Evolutionary conservation across 2,329 filamentous ascomycete species (phyloP), one percentile per base, ranked within the genome.

Genomic region (Ilyonectria sp.): DNA sequence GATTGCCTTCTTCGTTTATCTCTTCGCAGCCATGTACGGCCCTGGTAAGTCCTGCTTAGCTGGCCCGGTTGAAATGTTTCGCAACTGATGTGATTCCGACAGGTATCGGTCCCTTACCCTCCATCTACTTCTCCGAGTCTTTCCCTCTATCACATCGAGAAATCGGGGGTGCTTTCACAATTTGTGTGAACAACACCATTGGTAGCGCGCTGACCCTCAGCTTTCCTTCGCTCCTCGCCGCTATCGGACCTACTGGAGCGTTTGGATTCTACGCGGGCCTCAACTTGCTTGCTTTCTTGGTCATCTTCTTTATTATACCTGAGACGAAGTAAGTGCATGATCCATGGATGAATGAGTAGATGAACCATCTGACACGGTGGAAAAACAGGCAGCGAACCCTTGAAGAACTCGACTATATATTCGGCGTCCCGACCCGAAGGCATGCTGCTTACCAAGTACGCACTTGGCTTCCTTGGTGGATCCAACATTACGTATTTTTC

Each of bases 251-350:
- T 0, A 78, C 77, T 5, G 79, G 79, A 7, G 86, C 88, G 2
- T 91, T 92, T 71, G 85, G 87, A 3, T 90, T 92, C 75, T 92
- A 91, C 66, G 85, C 79, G 15, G 88, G 80, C 0, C 79, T 92
- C 8, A 93, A 92, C 69, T 70, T 91, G 4, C 74, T 88, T 2
- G 90, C 90, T 0, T 82, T 91, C 17, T 65, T 89, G 26, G 87
- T 92, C 82, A 91, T 92, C 69, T 91, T 91, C 81, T 81, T 91
- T 46, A 88, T 86, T 76, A 79, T 89, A 0, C 87, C 86, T 1
- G 87, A 89, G 75, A 88, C 86, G 4, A 89, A 87, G 78, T 76
- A 67, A 43, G 68, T 63, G 3, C 13, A 4, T 52, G 10, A 49
- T 17, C 0, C 1, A 52, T 6, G 9, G 43, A 19, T 21, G 29